A percentile compares a stretch with the other conserved stretches of the same genome.
These are phyloP conservation scores for Vigna nakashimae DNA, from an alignment of 306 rosid genomes.

Conservation along the genomic window DNA sequence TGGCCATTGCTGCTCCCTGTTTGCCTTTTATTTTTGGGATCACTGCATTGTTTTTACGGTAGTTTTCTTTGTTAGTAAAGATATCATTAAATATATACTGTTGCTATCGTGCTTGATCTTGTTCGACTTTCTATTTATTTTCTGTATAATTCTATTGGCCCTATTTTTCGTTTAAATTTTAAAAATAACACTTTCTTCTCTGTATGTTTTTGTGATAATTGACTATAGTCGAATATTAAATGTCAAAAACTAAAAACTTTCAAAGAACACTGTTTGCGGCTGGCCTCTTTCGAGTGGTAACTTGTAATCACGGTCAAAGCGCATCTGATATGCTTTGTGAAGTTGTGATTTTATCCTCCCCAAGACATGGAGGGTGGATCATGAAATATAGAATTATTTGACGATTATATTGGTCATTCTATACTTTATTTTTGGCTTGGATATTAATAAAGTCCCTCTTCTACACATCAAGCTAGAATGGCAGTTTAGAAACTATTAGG, in stretches of 20 bases:
- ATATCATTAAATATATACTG: slow-evolving; percentile 13
- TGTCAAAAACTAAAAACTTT: slow-evolving; percentile 22
- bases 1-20: slow-evolving; percentile 49
- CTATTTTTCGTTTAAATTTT: slow-evolving; percentile 21
- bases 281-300: slow-evolving; percentile 15
- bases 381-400: slow-evolving; percentile 11
- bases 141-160: slow-evolving; percentile 14
- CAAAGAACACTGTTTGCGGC: slow-evolving; percentile 4
- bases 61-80: slow-evolving; percentile 36
- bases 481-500: slow-evolving; percentile 23
- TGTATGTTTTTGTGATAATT: slow-evolving; percentile 29
- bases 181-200: background rate
- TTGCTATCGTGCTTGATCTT: slow-evolving; percentile 17
- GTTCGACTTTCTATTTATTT: slow-evolving; percentile 28
- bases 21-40: slow-evolving; percentile 57
- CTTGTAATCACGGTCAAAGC: background rate
- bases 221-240: slow-evolving; percentile 7
- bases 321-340: slow-evolving; percentile 26
- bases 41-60: slow-evolving; percentile 87
- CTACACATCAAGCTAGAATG: slow-evolving; percentile 7
- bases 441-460: background rate
- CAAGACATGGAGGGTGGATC: background rate
- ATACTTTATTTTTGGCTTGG: background rate
- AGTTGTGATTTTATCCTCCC: background rate
- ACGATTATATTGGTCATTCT: slow-evolving; percentile 15